Evolutionary conservation across 108 stramenopile species (phyloP), one percentile per base, ranked within the genome.

Genomic region (Skeletonema tropicum): DNA sequence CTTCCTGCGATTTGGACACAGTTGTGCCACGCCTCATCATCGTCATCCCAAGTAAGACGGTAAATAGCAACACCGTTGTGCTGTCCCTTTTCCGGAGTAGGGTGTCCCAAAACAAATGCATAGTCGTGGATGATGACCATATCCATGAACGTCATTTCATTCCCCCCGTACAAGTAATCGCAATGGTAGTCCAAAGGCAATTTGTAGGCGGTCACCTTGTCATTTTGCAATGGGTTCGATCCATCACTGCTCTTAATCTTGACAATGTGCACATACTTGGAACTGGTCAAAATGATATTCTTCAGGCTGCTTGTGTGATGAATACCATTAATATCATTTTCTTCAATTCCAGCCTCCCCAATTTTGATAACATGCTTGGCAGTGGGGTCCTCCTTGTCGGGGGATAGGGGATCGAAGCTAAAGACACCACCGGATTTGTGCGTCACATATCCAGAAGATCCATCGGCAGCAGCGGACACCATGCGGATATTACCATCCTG

Each of bases 51-150:
- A 25, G 80, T 81, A 42, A 81, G 80, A 48, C 80, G 73, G 59
- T 81, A 81, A 12, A 81, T 35, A 6, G 80, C 80, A 46, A 81
- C 80, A 15, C 80, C 80, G 48, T 81, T 81, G 59, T 81, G 80
- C 8, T 35, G 31, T 39, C 69, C 73, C 29, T 35, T 10, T 3
- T 59, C 10, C 12, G 70, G 39, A 6, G 55, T 46, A 5, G 80
- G 80, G 61, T 81, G 80, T 17, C 80, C 80, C 52, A 81, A 12
- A 2, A 81, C 73, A 41, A 81, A 81, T n/a, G 80, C 80, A 59
- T 81, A 81, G 52, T 81, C 70, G 59, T 81, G 66, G 65, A 81
- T 81, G n/a, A 81, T 75, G 60, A 74, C 80, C 35, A 65, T 74
- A 49, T 81, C 80, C n/a, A 57, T 42, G 33, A 81, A 81, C 2